Conservation (phyloP, 2,329 filamentous ascomycete species). For the Alternaria rosae region DNA sequence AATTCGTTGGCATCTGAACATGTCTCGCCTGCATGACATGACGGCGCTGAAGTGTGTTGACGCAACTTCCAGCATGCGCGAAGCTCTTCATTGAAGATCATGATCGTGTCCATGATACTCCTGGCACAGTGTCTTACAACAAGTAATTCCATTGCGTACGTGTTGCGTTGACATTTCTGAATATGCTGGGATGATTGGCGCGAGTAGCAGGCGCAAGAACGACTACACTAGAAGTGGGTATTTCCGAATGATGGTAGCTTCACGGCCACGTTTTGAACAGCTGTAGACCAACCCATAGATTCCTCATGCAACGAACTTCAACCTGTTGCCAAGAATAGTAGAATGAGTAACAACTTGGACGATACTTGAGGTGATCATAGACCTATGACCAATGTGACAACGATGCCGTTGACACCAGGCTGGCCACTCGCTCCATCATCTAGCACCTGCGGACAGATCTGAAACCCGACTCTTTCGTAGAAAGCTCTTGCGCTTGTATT, state of each 20-base stretch:
- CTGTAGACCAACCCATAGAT: not conserved
- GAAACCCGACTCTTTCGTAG: conserved; percentile 39
- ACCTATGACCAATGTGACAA: conserved; percentile 34
- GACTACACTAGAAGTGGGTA: not conserved
- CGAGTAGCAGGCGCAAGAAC: not conserved
- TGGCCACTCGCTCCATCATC: conserved; percentile 39
- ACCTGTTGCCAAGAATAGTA: not conserved
- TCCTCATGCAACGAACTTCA: not conserved
- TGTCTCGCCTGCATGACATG: not conserved
- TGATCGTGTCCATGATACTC: not conserved
- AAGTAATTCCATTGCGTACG: not conserved
- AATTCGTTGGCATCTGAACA: not conserved
- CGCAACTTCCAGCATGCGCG: not conserved
- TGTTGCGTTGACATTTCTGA: not conserved
- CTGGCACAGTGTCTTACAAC: not conserved
- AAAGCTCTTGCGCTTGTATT: conserved; percentile 41
- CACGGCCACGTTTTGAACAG: not conserved
- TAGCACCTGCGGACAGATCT: conserved; percentile 30
- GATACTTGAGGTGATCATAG: conserved; percentile 14
- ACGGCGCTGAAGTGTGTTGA: not conserved
- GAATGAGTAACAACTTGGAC: not conserved
- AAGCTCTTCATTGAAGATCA: not conserved
- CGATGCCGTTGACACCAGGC: conserved; percentile 30
- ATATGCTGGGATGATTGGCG: not conserved
- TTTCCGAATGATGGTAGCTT: not conserved